Evolutionary conservation across 768 basidiomycete genomes (phyloP), one percentile per base, ranked within the genome.

Genomic region (Auricularia sp.): DNA sequence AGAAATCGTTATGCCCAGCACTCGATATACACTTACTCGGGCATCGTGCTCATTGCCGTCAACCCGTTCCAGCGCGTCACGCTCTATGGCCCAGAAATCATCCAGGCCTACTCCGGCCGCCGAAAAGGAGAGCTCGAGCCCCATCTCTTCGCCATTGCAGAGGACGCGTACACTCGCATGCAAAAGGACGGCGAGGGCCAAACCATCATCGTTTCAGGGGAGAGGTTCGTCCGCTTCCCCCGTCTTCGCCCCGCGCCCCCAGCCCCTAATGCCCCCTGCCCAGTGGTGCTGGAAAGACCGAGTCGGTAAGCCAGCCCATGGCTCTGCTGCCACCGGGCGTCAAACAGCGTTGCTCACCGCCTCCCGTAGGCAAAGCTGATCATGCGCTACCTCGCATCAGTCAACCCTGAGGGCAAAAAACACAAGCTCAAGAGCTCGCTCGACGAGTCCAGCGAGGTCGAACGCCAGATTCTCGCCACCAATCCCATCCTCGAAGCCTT

Each of bases 401-500:
- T 99, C 56, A 97, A 98, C 68, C 94, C 95, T 67, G 81, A 88
- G 36, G 81, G 85, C 71, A 74, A 82, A 67, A 81, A 78, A 70
- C 73, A 80, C 3, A 90, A 82, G 73, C 84, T 87, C 8, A 90
- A 92, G 70, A 78, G 83, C 62, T 86, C 89, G 11, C 75, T 90
- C 61, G 94, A 90, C 71, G 93, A 89, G 68, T 90, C 90, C 2
- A 94, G 89, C 73, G 97, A 98, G 76, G 94, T 95, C 68, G 97
- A 99, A 74, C 86, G 88, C 61, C 97, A 98, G 76, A 99, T 99
- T 66, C 80, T 99, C 64, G 97, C 97, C 35, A 98, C 96, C n/a
- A 99, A 99, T 75, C 97, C 97, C 29, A 98, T 97, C 71, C 87
- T 99, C 68, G 97, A 99, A 77, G 92, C 97, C 0, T 98, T 99